Conservation (phyloP, 306 rosid species). For the Dalbergia cochinchinensis region DNA sequence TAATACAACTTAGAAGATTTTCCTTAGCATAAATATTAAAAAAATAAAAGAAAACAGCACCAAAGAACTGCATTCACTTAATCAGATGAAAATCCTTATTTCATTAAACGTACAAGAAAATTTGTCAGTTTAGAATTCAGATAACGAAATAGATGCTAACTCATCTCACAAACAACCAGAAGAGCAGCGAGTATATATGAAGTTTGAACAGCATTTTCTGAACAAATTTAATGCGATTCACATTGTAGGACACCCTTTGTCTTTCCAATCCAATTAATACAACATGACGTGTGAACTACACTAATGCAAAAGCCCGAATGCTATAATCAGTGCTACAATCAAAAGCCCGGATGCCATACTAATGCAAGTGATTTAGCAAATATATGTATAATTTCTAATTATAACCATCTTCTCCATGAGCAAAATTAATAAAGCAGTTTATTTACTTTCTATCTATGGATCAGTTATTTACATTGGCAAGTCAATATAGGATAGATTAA, state of each 20-base stretch:
- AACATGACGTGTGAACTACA: neutral
- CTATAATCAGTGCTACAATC: neutral
- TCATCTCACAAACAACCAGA: constrained; percentile 13
- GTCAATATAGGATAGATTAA: neutral
- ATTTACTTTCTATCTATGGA: neutral
- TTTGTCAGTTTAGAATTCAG: constrained; percentile 22
- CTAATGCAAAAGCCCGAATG: too few species aligned
- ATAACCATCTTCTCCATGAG: constrained; percentile 18
- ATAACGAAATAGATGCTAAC: neutral
- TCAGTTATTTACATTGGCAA: neutral
- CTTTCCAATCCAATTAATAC: constrained; percentile 23
- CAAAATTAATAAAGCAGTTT: constrained; percentile 23
- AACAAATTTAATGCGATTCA: neutral
- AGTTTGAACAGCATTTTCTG: neutral
- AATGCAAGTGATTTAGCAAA: neutral
- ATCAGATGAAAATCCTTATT: constrained; percentile 16
- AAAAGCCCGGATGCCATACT: neutral
- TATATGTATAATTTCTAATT: neutral
- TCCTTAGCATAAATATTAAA: neutral
- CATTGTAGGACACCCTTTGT: neutral
- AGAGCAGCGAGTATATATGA: neutral
- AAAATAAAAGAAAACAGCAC: neutral
- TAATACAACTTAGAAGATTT: too few species aligned
- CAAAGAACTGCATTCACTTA: neutral
- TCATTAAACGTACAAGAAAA: constrained; percentile 1